Conservation (phyloP, 2,329 filamentous ascomycete genomes). For the Massarina eburnea region DNA sequence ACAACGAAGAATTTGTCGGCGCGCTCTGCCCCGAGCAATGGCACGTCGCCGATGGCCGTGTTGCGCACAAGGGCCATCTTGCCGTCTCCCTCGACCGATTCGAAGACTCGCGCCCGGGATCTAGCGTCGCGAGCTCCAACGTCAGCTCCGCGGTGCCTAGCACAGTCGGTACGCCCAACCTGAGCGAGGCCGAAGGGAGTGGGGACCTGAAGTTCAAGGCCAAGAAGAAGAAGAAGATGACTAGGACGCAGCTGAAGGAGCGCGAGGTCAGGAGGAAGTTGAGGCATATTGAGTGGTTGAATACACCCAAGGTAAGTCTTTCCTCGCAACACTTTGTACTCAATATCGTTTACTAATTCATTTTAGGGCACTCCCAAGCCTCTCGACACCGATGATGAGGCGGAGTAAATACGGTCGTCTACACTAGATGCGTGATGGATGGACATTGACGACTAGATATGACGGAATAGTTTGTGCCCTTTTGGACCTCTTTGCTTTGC, state of each 20-base stretch:
- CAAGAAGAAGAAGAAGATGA: constrained; percentile 99
- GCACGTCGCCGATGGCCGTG: constrained; percentile 85
- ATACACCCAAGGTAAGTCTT: constrained; percentile 60
- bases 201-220: constrained; percentile 83
- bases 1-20: constrained; percentile 98
- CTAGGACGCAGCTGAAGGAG: constrained; percentile 94
- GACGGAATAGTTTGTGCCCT: no score
- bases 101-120: constrained; percentile 73
- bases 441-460: background rate
- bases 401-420: background rate
- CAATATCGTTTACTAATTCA: constrained; percentile 20
- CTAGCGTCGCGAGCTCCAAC: constrained; percentile 54
- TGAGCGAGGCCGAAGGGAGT: constrained; percentile 81
- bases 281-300: constrained; percentile 78
- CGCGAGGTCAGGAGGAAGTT: constrained; percentile 82
- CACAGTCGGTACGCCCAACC: constrained; percentile 64
- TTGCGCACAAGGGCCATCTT: constrained; percentile 78
- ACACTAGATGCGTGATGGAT: no score
- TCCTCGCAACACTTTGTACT: background rate
- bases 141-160: constrained; percentile 41
- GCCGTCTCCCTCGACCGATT: constrained; percentile 79
- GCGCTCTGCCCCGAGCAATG: constrained; percentile 95
- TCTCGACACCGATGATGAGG: constrained; percentile 44
- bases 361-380: constrained; percentile 43
- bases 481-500: background rate